Evolutionary conservation across 805 yeast species (phyloP), one percentile per base, ranked within the genome.

Genomic region (Maudiozyma turicensis): DNA sequence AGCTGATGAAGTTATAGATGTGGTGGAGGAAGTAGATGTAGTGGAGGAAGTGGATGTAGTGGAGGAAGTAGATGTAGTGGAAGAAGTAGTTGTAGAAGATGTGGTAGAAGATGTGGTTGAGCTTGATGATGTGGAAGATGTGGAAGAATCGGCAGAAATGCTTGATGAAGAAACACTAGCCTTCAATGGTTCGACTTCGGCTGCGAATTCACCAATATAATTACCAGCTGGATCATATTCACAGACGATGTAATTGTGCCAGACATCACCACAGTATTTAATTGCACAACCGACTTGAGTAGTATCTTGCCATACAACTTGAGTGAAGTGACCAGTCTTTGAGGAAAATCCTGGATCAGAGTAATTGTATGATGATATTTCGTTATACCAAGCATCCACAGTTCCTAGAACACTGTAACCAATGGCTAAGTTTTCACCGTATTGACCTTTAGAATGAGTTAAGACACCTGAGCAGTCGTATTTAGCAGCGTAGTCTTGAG

Each of bases 201-300:
- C 57, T 15, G 60, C 56, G 66, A 78, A 84, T 59, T 71, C 61
- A 48, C 84, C 82, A 43, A 72, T 66, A 48, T 73, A 62, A 69
- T 88, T 88, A 58, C 96, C 96, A 38, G 83, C 77, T 14, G 86
- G 81, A 59, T 73, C 69, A 66, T 88, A 88, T 48, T 82, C 79
- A 67, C 96, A 88, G 53, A 85, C 77, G 48, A 84, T 72, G 68
- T 85, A 86, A 56, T 71, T 67, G 46, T 80, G 78, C 77, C 73
- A 70, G 60, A 72, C 70, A 44, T 66, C 57, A 45, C 67, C 59
- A 69, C 95, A 85, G 56, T 74, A 64, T 61, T 78, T 80, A 64
- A 72, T 70, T 46, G 84, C 87, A 72, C 93, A 85, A 47, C 91
- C 93, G n/a, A 85, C 64, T 54, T 76, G 66, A 5, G 78, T 67